Conservation (phyloP, 2,329 filamentous ascomycete genomes). For the Nectriaceae sp. region DNA sequence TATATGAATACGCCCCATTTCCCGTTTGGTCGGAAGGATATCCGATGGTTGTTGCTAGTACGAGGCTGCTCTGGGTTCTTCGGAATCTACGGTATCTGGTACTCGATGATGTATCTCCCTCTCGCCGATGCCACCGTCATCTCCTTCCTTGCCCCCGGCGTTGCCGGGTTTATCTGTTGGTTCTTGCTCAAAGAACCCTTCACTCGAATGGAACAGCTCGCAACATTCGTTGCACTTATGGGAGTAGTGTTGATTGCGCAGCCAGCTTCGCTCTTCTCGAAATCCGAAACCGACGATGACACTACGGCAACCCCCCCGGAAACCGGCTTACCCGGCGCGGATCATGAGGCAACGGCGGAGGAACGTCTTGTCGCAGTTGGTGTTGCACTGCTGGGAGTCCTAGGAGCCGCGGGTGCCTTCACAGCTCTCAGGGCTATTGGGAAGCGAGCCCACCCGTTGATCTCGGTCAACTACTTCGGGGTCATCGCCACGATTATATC, state of each 20-base stretch:
- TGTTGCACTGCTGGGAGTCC: conserved; percentile 73
- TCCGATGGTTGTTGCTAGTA: conserved; percentile 67
- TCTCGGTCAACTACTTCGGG: conserved; percentile 84
- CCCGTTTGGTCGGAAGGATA: conserved; percentile 66
- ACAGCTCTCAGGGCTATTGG: conserved; percentile 80
- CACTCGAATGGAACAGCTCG: conserved; percentile 74
- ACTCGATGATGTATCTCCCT: conserved; percentile 71
- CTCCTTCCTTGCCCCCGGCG: conserved; percentile 79
- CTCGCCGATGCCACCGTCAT: conserved; percentile 88
- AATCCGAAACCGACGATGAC: conserved; percentile 18
- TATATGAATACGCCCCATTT: conserved; percentile 66
- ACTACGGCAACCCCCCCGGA: conserved; percentile 19
- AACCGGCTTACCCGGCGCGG: conserved; percentile 29
- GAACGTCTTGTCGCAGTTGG: conserved; percentile 71
- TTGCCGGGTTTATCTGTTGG: conserved; percentile 80
- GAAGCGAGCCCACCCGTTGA: conserved; percentile 75
- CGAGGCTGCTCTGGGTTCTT: conserved; percentile 73
- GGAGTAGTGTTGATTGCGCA: conserved; percentile 84
- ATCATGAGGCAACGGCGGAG: conserved; percentile 52
- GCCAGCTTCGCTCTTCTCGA: conserved; percentile 59
- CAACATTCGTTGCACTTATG: conserved; percentile 70
- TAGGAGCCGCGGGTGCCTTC: conserved; percentile 74
- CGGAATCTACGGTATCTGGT: conserved; percentile 78
- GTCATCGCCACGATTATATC: conserved; percentile 70
- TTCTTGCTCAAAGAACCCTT: conserved; percentile 76